These are phyloP conservation scores for Amoeboaphelidium protococcarum DNA, from an alignment of 371 early-diverging fungal species.

Conservation along the genomic window DNA sequence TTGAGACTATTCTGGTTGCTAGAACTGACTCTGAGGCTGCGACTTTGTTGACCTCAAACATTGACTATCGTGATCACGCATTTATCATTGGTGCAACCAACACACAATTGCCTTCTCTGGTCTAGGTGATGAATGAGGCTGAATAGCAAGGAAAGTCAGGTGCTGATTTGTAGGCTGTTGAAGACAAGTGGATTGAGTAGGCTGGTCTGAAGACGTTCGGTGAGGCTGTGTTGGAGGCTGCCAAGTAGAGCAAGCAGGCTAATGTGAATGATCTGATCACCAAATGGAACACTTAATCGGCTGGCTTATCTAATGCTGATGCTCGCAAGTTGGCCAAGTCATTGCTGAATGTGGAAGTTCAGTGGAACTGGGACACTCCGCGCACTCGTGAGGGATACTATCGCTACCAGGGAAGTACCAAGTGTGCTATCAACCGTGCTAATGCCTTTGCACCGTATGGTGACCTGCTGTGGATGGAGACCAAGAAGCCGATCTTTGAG, in stretches of 20 bases:
- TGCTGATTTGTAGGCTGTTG: conserved; percentile 47
- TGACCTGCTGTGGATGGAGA: conserved; percentile 96
- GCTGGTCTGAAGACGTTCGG: conserved; percentile 62
- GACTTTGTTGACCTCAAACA: conserved; percentile 76
- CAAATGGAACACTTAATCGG: conserved; percentile 25
- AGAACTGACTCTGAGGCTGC: conserved; percentile 96
- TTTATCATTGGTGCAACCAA: conserved; percentile 81
- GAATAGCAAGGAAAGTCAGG: conserved; percentile 42
- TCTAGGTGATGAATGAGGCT: conserved; percentile 48
- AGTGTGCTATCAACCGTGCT: conserved; percentile 62
- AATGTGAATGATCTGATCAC: conserved; percentile 15
- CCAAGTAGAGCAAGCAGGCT: conserved; percentile 26
- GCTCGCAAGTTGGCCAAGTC: conserved; percentile 47
- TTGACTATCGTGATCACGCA: conserved; percentile 85
- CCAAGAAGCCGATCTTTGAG: conserved; percentile 61
- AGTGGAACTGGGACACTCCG: conserved; percentile 75
- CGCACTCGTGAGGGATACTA: conserved; percentile 87
- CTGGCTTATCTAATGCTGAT: conserved; percentile 44
- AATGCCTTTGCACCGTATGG: conserved; percentile 71
- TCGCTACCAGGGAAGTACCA: conserved; percentile 81
- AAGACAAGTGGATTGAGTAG: conserved; percentile 57
- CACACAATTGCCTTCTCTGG: conserved; percentile 36
- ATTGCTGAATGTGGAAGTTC: conserved; percentile 53
- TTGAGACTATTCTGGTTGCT: conserved; percentile 73
- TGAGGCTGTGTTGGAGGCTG: conserved; percentile 54